Evolutionary conservation across 2,329 filamentous ascomycete species (phyloP), one percentile per base, ranked within the genome.

Genomic region (Teratosphaeriaceae sp.): DNA sequence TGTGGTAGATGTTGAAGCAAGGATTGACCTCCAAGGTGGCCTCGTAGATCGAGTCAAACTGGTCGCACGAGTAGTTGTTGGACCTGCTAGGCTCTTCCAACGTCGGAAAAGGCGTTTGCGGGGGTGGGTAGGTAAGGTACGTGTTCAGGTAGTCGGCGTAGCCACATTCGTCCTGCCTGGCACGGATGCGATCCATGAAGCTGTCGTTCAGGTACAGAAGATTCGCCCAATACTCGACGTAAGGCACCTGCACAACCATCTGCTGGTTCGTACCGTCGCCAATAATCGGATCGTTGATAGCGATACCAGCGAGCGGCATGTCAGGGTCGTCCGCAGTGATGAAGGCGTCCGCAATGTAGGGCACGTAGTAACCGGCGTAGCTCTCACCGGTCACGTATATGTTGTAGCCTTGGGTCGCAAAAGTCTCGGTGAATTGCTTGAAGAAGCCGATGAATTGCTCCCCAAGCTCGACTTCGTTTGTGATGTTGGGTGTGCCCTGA

Each of bases 1-100:
- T 68, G 51, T 71, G 64, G 52, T 74, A 73, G 38, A 70, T 64
- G 55, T 74, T 71, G 62, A 73, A 74, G 59, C 71, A 74, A 1
- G 71, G 70, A 48, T 74, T 74, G 15, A 66, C 58, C 31, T 65
- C 64, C 1, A 68, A 51, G 3, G 64, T 60, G 2, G 66, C 68
- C 9, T 53, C 36, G 49, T 63, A 65, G 24, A 66, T 59, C 38
- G 60, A 60, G 44, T 67, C 63, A 43, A 65, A 69, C 33, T 66
- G 52, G 46, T 68, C 67, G 46, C 64, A 70, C 1, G 53, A 56
- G 41, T 57, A 52, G 37, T 55, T 55, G 6, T 56, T 50, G 12
- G 31, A 27, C 5, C 20, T 40, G 27, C 42, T 47, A 45, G 11
- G 50, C 44, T 59, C 51, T 53, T 7, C 31, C 36, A 39, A 39